Evolutionary conservation across 225 moss, liverwort and hornwort genomes (phyloP).

Genomic region (Physcomitrium patens): DNA sequence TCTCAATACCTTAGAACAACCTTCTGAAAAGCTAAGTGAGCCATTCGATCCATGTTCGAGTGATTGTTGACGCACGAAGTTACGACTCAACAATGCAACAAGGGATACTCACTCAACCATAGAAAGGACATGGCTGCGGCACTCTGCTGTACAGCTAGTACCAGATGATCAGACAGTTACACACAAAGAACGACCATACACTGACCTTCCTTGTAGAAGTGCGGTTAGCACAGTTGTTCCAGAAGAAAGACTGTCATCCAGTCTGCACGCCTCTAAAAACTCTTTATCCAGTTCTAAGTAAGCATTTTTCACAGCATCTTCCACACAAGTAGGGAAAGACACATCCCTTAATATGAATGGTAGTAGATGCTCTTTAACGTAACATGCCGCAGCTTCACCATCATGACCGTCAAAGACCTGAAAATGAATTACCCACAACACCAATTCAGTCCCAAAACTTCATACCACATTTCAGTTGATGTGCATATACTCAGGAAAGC

Average conservation of each 20-base stretch:
- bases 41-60: too few species aligned
- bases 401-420: slow-evolving; percentile 81
- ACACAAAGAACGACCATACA: background rate
- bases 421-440: background rate
- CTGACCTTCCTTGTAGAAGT: slow-evolving; percentile 63
- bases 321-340: slow-evolving; percentile 52
- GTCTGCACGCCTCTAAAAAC: slow-evolving; percentile 34
- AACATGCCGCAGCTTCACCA: slow-evolving; percentile 61
- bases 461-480: too few species aligned
- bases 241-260: slow-evolving; percentile 40
- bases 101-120: too few species aligned
- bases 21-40: background rate
- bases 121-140: too few species aligned
- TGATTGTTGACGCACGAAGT: too few species aligned
- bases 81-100: too few species aligned
- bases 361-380: slow-evolving; percentile 57
- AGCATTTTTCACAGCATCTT: slow-evolving; percentile 58
- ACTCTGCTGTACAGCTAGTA: background rate
- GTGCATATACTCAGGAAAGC: too few species aligned
- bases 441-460: background rate
- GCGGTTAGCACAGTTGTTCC: slow-evolving; percentile 68
- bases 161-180: background rate
- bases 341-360: slow-evolving; percentile 58
- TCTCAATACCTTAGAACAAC: background rate
- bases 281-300: slow-evolving; percentile 60